phyloP scores from a whole-genome alignment of 768 basidiomycete species.

The Boletus insuetus region DNA sequence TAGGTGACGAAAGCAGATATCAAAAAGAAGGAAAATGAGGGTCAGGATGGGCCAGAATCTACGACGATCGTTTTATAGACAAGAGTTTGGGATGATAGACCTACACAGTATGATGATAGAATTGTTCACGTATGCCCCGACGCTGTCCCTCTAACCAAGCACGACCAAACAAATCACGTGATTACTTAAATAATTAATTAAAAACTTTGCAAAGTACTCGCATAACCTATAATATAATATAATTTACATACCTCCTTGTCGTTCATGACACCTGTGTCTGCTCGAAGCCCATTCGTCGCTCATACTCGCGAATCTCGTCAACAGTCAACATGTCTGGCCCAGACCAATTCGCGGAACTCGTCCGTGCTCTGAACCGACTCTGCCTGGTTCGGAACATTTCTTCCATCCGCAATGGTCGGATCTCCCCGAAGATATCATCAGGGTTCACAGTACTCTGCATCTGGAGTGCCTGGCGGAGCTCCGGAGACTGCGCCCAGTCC shows the following conservation, averaged over 20 bases:
- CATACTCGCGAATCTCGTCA: conserved; percentile 86
- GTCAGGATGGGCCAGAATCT: conserved; percentile 27
- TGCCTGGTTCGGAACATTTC: conserved; percentile 83
- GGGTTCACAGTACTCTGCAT: conserved; percentile 86
- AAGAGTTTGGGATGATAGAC: conserved; percentile 20
- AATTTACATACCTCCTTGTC: conserved; percentile 1
- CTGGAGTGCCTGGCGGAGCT: conserved; percentile 73
- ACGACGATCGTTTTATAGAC: conserved; percentile 34
- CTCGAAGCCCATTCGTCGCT: conserved; percentile 84
- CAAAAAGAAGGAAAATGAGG: conserved; percentile 33
- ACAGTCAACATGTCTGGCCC: conserved; percentile 85
- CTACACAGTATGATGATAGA: conserved; percentile 14
- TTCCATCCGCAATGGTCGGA: conserved; percentile 86
- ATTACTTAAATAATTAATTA: conserved; percentile 15
- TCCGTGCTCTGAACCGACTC: conserved; percentile 82
- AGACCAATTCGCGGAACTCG: conserved; percentile 94
- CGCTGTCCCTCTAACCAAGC: conserved; percentile 16
- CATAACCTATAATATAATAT: background rate
- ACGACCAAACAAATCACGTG: conserved; percentile 20
- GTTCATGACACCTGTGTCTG: conserved; percentile 22
- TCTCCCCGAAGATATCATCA: conserved; percentile 88
- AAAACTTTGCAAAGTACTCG: too few species aligned
- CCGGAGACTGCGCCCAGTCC: conserved; percentile 90
- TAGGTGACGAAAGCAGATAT: conserved; percentile 34
- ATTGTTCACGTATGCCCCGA: conserved; percentile 19